Evolutionary conservation across 2,329 filamentous ascomycete genomes (phyloP).

Genomic region (Fusarium multiceps): DNA sequence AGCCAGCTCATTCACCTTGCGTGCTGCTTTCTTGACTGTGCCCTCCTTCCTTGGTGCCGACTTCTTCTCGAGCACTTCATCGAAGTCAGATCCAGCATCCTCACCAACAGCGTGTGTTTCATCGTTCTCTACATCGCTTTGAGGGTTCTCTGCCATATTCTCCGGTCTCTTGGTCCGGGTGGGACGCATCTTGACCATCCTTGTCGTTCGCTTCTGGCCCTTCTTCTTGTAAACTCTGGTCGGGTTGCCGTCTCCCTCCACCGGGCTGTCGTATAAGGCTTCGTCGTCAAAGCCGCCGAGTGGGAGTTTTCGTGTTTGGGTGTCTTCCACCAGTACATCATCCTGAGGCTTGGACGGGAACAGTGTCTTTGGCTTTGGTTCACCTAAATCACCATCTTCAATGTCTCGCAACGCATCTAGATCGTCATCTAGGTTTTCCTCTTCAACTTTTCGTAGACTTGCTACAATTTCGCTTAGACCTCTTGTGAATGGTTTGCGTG

Average conservation of each 20-base stretch:
- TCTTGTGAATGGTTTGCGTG: conserved; percentile 71
- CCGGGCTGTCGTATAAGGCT: conserved; percentile 64
- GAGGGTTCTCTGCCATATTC: conserved; percentile 45
- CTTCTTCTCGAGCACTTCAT: conserved; percentile 31
- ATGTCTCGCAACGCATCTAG: conserved; percentile 78
- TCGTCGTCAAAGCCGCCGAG: conserved; percentile 75
- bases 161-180: conserved; percentile 61
- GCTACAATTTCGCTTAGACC: conserved; percentile 81
- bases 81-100: conserved; percentile 38
- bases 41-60: conserved; percentile 53
- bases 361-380: conserved; percentile 36
- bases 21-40: conserved; percentile 62
- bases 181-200: conserved; percentile 72
- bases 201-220: conserved; percentile 82
- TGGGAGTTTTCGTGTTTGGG: conserved; percentile 55
- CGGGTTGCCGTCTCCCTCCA: conserved; percentile 69
- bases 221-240: conserved; percentile 81
- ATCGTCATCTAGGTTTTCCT: conserved; percentile 77
- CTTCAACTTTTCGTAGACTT: conserved; percentile 75
- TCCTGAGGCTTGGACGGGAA: conserved; percentile 46
- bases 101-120: conserved; percentile 45
- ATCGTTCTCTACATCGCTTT: conserved; percentile 52
- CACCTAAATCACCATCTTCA: conserved; percentile 61
- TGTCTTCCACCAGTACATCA: conserved; percentile 58
- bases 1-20: conserved; percentile 72